phyloP scores from a whole-genome alignment of 768 basidiomycete genomes.

The Amanita rimosa region DNA sequence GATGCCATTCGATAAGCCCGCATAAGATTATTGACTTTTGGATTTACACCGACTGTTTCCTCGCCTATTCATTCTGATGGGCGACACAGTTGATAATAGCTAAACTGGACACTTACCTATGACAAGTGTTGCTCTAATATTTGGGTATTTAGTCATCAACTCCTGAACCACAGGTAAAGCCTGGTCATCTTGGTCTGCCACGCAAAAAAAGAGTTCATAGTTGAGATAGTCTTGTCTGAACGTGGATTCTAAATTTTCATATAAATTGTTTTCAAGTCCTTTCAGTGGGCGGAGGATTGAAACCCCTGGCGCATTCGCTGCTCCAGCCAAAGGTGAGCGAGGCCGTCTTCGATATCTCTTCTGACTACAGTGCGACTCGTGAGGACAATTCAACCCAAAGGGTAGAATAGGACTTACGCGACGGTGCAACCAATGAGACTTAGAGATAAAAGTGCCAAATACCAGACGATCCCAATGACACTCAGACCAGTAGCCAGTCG shows the following conservation, averaged over 20 bases:
- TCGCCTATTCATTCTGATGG: conserved; percentile 40
- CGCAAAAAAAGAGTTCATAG: conserved; percentile 84
- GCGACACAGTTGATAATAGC: conserved; percentile 4
- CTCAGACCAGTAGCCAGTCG: background rate
- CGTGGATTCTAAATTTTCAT: conserved; percentile 90
- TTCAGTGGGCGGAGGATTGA: conserved; percentile 91
- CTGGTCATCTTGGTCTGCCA: conserved; percentile 80
- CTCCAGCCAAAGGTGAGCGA: conserved; percentile 43
- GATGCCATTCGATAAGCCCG: conserved; percentile 70
- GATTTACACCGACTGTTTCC: conserved; percentile 85
- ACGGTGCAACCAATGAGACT: conserved; percentile 54
- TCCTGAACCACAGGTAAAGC: conserved; percentile 76
- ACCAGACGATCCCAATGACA: conserved; percentile 46
- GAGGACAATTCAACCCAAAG: background rate
- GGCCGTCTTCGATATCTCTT: conserved; percentile 63
- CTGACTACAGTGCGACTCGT: conserved; percentile 34
- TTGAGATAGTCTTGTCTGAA: conserved; percentile 88
- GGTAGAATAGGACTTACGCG: conserved; percentile 43
- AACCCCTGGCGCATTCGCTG: conserved; percentile 63
- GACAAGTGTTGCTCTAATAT: conserved; percentile 60
- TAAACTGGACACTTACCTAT: conserved; percentile 41
- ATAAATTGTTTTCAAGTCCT: conserved; percentile 91
- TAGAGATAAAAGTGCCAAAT: conserved; percentile 49
- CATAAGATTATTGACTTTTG: conserved; percentile 95
- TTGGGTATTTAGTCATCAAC: conserved; percentile 68